Evolutionary conservation across 129 eudicot genomes (phyloP), one percentile per base, ranked within the genome.

Genomic region (Chrysanthemum makinoi): DNA sequence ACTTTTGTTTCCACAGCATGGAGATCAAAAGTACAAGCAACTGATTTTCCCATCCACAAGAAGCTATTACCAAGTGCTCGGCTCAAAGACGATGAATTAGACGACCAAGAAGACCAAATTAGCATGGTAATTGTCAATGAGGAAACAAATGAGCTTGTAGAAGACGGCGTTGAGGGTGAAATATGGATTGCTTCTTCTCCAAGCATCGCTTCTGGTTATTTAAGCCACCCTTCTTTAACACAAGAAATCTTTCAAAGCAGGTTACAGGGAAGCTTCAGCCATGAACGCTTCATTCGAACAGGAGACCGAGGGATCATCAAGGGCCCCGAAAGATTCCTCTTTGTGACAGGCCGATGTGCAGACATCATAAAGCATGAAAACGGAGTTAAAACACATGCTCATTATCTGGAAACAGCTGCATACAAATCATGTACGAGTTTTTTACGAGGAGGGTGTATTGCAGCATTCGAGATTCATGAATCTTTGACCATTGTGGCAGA

Each of bases 1-100:
- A 87, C 96, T 0, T 90, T 87, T 43, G 95, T 90, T 69, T 90
- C 96, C 50, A 90, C 96, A 6, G 73, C 96, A 30, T 90, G 95
- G 96, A 87, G 83, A 79, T 77, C 83, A 56, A 78, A 68, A 17
- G 65, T 48, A 16, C 66, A 73, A n/a, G 68, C 48, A 54, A 70
- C 10, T 1, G 33, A 72, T 69, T 78, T 79, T 62, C 89, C 95
- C 1, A 74, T 48, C 58, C 68, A 83, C 79, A 83, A 77, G 47
- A 77, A 77, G 70, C 83, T 90, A 39, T 68, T 90, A 55, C 96
- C 96, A 12, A 83, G 96, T 77, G 96, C 96, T 47, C 82, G 85
- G 66, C 91, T 90, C 35, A 74, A 61, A 22, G 77, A 73, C 35
- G 55, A 68, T n/a, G 80, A 76, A 44, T 57, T 13, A 48, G 82